Base-by-base conservation (phyloP, 148 eudicot genomes). In the Rhododendron williamsianum region DNA sequence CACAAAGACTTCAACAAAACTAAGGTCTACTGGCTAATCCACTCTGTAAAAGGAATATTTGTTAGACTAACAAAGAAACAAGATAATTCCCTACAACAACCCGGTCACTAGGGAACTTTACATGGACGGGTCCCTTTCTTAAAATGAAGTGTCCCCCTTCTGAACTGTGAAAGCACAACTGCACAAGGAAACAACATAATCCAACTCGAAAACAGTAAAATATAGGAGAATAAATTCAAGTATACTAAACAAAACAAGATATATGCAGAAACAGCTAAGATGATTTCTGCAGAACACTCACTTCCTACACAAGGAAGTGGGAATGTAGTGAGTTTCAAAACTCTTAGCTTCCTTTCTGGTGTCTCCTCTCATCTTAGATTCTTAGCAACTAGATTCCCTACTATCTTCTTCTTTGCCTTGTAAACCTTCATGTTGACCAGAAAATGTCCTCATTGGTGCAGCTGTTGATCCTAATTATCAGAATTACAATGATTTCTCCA, bases 291-390 rank as follows among this genome's bases (percentile, higher is more conserved):
- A 76, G n/a, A 19, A n/a, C 80, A 43, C 27, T 25, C 30, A 76
- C 80, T 21, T 76, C 79, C 81, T 27, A 78, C 58, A 78, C 36
- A n/a, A 49, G 81, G 76, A 13, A 71, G 41, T 30, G 19, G 76
- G 18, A 30, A 13, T 71, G 5, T 4, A 71, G 38, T 71, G 2
- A 33, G 76, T 30, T 71, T 33, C 38, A 71, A 33, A 71, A 11
- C 76, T 30, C 19, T 71, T 30, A 27, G 76, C 76, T 71, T 71
- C 19, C 41, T 71, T 71, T 67, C 38, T 30, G 41, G 76, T 33
- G 76, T 30, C 41, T 45, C 33, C 54, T 43, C n/a, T n/a, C 13
- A 23, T 21, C 49, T 41, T 41, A 41, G 1, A 41, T 41, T 4
- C 45, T 41, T 78, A 78, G 35, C 30, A 78, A 49, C 56, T 25